Evolutionary conservation across 495 filamentous ascomycete genomes (phyloP).

Genomic region (Staphylotrichum longicolle): DNA sequence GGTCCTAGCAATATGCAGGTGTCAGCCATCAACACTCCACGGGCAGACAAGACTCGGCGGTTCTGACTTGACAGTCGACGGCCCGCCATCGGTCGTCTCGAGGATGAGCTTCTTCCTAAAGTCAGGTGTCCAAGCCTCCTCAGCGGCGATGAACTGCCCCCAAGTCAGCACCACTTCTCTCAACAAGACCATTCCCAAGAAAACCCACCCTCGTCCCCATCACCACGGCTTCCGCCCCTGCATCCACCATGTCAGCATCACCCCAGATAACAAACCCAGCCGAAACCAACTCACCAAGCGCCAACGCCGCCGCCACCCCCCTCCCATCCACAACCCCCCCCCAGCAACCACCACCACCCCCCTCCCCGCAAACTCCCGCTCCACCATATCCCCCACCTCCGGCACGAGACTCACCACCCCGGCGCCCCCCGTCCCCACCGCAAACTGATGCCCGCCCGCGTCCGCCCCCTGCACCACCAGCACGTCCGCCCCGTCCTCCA

Average conservation of each 20-base stretch:
- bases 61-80: conserved; percentile 55
- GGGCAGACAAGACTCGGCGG: not conserved
- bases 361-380: conserved; percentile 32
- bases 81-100: conserved; percentile 60
- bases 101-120: conserved; percentile 63
- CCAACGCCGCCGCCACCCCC: conserved; percentile 61
- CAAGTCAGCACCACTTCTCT: not conserved
- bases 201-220: conserved; percentile 64
- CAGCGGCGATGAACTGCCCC: conserved; percentile 55
- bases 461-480: conserved; percentile 73
- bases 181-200: not conserved
- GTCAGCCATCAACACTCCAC: not conserved
- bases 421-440: conserved; percentile 51
- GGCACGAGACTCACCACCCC: conserved; percentile 51
- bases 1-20: conserved; percentile 37
- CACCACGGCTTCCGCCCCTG: conserved; percentile 58
- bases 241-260: conserved; percentile 4
- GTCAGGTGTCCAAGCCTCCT: conserved; percentile 58
- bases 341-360: conserved; percentile 60
- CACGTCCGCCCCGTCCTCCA: conserved; percentile 53
- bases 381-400: conserved; percentile 52
- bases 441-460: conserved; percentile 72
- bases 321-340: conserved; percentile 71
- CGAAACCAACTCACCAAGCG: conserved; percentile 47
- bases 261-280: not conserved